These are phyloP conservation scores for Cyclotella atomus DNA, from an alignment of 108 stramenopile genomes.

Conservation along the genomic window DNA sequence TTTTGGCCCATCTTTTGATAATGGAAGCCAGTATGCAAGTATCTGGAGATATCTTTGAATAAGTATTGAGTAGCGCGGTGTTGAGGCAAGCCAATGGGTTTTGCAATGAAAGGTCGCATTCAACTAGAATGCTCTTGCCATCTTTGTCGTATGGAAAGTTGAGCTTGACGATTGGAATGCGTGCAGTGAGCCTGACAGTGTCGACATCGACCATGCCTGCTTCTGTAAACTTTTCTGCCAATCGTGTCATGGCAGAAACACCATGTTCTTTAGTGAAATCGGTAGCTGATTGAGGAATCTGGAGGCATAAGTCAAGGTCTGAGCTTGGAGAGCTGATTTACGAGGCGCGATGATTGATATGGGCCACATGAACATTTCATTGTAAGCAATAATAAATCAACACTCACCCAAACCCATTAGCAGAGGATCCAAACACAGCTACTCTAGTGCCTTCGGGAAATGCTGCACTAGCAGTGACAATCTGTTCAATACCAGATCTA, in stretches of 20 bases:
- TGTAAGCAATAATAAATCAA: not conserved
- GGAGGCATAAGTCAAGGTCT: slow-evolving; percentile 89
- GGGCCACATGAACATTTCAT: not conserved
- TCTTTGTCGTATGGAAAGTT: slow-evolving; percentile 63
- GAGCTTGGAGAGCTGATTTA: slow-evolving; percentile 72
- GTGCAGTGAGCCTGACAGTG: slow-evolving; percentile 89
- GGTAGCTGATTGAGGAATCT: slow-evolving; percentile 58
- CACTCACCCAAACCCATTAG: slow-evolving; percentile 88
- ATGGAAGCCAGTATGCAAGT: slow-evolving; percentile 90
- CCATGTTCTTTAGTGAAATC: slow-evolving; percentile 60
- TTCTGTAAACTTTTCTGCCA: slow-evolving; percentile 66
- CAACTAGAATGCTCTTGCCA: slow-evolving; percentile 72
- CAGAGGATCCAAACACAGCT: slow-evolving; percentile 87
- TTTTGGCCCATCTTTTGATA: slow-evolving; percentile 97
- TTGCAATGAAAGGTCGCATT: slow-evolving; percentile 95
- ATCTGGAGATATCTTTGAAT: slow-evolving; percentile 77
- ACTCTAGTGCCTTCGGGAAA: slow-evolving; percentile 85
- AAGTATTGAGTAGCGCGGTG: slow-evolving; percentile 89
- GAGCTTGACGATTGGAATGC: slow-evolving; percentile 97
- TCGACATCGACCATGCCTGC: slow-evolving; percentile 89
- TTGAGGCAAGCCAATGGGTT: slow-evolving; percentile 97
- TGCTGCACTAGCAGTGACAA: slow-evolving; percentile 63
- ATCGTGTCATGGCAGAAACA: slow-evolving; percentile 71
- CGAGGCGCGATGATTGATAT: no score
- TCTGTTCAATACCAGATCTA: slow-evolving; percentile 55